Conservation (phyloP, 768 basidiomycete species). For the Termitomyces sp. region DNA sequence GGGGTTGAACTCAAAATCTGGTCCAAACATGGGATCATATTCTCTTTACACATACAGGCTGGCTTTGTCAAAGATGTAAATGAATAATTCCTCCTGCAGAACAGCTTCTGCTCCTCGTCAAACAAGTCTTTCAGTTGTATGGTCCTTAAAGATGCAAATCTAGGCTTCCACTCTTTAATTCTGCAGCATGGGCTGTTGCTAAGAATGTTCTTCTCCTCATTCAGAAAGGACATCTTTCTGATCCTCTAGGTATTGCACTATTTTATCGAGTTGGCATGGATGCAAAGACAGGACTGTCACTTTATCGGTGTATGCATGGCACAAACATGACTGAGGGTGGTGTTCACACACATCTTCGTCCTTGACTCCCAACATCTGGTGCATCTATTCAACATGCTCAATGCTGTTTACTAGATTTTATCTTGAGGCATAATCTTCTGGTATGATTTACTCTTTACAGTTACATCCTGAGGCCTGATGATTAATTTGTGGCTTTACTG, state of each 20-base stretch:
- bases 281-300: conserved; percentile 14
- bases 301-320: conserved; percentile 21
- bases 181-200: too few species aligned
- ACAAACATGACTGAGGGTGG: conserved; percentile 33
- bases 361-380: too few species aligned
- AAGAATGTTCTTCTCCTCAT: too few species aligned
- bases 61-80: not conserved
- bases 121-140: not conserved
- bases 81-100: not conserved
- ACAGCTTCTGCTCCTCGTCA: not conserved
- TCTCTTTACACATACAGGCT: not conserved
- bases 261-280: conserved; percentile 16
- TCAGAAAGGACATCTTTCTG: conserved; percentile 23
- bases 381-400: conserved; percentile 18
- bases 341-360: conserved; percentile 32
- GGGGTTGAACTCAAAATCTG: not conserved
- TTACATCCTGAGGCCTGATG: not conserved
- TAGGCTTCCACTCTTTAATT: too few species aligned
- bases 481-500: not conserved
- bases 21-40: not conserved
- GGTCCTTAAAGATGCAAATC: not conserved
- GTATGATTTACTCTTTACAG: not conserved
- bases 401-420: conserved; percentile 20
- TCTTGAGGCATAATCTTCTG: conserved; percentile 21
- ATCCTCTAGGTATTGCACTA: conserved; percentile 25